Conservation (phyloP, 2,329 filamentous ascomycete species). For the Annulohypoxylon truncatum region DNA sequence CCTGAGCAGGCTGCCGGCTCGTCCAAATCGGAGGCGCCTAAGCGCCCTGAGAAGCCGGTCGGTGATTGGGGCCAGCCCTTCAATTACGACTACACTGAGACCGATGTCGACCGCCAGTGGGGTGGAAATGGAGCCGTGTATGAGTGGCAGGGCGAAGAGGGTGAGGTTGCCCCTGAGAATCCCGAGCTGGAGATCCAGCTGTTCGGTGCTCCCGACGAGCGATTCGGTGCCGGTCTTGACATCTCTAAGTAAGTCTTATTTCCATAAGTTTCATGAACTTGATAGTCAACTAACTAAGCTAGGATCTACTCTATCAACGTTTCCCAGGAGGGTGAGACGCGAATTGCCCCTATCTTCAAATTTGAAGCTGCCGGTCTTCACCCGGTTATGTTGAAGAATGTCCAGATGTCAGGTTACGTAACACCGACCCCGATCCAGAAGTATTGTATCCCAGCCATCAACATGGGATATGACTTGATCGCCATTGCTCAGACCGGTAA, state of each 20-base stretch:
- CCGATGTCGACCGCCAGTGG: conserved; percentile 53
- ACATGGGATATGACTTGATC: conserved; percentile 82
- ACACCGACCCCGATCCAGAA: conserved; percentile 87
- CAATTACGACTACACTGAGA: conserved; percentile 62
- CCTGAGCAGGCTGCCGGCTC: conserved; percentile 37
- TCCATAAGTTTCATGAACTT: background rate
- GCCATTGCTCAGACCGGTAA: conserved; percentile 92
- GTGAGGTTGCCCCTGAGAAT: conserved; percentile 82
- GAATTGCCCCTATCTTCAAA: conserved; percentile 61
- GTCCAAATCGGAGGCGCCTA: background rate
- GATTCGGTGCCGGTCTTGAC: conserved; percentile 62
- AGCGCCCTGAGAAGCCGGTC: conserved; percentile 32
- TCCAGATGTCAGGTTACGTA: conserved; percentile 76
- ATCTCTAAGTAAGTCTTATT: conserved; percentile 55
- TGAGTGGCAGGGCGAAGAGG: conserved; percentile 85
- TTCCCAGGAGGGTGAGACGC: conserved; percentile 65
- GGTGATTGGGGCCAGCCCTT: conserved; percentile 60
- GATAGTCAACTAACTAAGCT: conserved; percentile 16
- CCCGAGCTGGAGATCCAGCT: conserved; percentile 79
- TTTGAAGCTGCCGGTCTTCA: conserved; percentile 87
- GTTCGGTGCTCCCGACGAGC: conserved; percentile 70
- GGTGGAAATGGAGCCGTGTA: conserved; percentile 74
- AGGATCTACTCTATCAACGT: conserved; percentile 68
- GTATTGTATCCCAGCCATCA: conserved; percentile 83
- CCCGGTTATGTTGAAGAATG: conserved; percentile 82